phyloP scores from a whole-genome alignment of 345 rosid genomes.

The Hypericum perforatum region DNA sequence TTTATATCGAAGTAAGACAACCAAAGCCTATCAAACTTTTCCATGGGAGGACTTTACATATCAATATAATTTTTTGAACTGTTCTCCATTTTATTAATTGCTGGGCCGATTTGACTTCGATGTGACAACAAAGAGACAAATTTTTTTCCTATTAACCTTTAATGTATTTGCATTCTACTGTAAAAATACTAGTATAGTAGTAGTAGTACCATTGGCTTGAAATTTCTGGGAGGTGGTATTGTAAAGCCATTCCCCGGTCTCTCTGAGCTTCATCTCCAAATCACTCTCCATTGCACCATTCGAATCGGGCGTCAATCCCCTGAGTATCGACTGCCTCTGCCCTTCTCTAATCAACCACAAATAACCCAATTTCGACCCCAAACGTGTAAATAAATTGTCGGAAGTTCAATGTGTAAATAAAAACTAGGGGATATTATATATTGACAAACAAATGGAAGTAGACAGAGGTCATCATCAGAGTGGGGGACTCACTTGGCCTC shows the following conservation, averaged over 20 bases:
- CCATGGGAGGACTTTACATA: no score
- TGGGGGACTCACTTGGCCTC: conserved; percentile 33
- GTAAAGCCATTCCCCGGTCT: conserved; percentile 57
- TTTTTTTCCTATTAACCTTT: no score
- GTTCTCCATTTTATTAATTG: no score
- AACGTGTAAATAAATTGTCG: not conserved
- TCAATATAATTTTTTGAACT: no score
- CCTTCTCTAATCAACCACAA: conserved; percentile 32
- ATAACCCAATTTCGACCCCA: not conserved
- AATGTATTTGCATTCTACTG: no score
- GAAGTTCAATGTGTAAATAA: no score
- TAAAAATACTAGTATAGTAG: not conserved
- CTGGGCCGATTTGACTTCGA: no score
- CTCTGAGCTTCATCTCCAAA: conserved; percentile 56
- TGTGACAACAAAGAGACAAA: not conserved
- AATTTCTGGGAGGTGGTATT: conserved; percentile 34
- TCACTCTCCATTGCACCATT: conserved; percentile 38
- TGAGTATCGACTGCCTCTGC: conserved; percentile 29
- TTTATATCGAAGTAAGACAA: not conserved
- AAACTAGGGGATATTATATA: no score
- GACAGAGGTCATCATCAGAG: not conserved
- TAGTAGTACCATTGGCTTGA: conserved; percentile 43
- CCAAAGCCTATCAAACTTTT: no score
- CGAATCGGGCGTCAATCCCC: conserved; percentile 38
- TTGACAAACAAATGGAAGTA: not conserved